These are phyloP conservation scores for Talaromyces liani DNA, from an alignment of 495 filamentous ascomycete genomes.

Conservation along the genomic window DNA sequence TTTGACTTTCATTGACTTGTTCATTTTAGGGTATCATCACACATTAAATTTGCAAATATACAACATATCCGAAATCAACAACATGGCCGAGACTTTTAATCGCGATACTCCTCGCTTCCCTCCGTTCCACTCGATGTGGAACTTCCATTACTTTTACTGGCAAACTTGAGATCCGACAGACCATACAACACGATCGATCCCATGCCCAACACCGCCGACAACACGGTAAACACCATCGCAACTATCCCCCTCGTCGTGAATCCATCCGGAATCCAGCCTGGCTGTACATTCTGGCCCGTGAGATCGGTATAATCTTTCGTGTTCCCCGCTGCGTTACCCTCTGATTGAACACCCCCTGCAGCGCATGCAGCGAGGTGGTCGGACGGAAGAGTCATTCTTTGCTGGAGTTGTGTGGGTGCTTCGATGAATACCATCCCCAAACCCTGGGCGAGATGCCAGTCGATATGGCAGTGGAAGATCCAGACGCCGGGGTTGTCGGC, in stretches of 20 bases:
- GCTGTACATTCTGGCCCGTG: conserved; percentile 51
- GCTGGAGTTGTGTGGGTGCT: conserved; percentile 27
- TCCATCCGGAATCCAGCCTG: conserved; percentile 53
- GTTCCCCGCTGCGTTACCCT: conserved; percentile 69
- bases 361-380: conserved; percentile 56
- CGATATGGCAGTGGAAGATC: conserved; percentile 59
- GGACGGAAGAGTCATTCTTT: conserved; percentile 44
- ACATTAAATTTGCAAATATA: neutral
- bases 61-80: neutral
- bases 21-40: conserved; percentile 1
- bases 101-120: neutral
- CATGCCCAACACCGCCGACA: conserved; percentile 62
- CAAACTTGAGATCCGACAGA: conserved; percentile 21
- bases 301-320: conserved; percentile 53
- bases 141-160: neutral
- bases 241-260: conserved; percentile 68
- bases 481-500: conserved; percentile 60
- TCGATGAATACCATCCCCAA: conserved; percentile 41
- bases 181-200: conserved; percentile 62
- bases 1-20: neutral
- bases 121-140: neutral
- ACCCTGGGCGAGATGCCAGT: conserved; percentile 52
- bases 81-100: neutral
- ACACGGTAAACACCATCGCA: conserved; percentile 59
- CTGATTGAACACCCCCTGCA: conserved; percentile 33